Conservation (phyloP, 805 yeast genomes). For the Pichia membranifaciens region DNA sequence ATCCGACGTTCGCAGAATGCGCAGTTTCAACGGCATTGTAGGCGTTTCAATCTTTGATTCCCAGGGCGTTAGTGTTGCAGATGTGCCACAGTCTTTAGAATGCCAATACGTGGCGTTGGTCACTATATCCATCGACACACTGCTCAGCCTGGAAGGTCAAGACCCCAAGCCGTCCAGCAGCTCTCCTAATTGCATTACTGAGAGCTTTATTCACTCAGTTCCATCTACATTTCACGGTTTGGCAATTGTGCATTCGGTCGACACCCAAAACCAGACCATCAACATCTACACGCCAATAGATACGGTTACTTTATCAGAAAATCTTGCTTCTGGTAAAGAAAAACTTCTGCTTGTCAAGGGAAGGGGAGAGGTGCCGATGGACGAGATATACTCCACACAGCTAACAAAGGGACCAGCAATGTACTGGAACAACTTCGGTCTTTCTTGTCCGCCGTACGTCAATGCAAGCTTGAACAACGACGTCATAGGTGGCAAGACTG, state of each 20-base stretch:
- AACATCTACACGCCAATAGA: conserved; percentile 53
- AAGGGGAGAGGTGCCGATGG: conserved; percentile 57
- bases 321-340: conserved; percentile 16
- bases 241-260: conserved; percentile 63
- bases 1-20: conserved; percentile 4
- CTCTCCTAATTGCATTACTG: conserved; percentile 26
- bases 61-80: conserved; percentile 28
- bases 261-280: conserved; percentile 32
- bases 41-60: conserved; percentile 33
- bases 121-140: conserved; percentile 25
- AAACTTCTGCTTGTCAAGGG: conserved; percentile 49
- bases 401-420: background rate
- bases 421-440: conserved; percentile 6
- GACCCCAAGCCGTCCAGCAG: conserved; percentile 1
- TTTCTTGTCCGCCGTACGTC: conserved; percentile 32
- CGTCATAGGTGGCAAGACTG: conserved; percentile 40
- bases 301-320: conserved; percentile 11
- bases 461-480: conserved; percentile 33
- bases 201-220: conserved; percentile 12
- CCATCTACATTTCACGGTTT: conserved; percentile 39
- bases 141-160: conserved; percentile 6
- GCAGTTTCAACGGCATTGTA: conserved; percentile 28
- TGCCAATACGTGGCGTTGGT: conserved; percentile 38
- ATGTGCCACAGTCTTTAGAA: conserved; percentile 34
- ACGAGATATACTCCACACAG: conserved; percentile 24